A percentile compares a stretch with the other conserved stretches of the same genome.
These are phyloP conservation scores for Sanghuangporus baumii DNA, from an alignment of 1,284 basidiomycete species.

Conservation along the genomic window DNA sequence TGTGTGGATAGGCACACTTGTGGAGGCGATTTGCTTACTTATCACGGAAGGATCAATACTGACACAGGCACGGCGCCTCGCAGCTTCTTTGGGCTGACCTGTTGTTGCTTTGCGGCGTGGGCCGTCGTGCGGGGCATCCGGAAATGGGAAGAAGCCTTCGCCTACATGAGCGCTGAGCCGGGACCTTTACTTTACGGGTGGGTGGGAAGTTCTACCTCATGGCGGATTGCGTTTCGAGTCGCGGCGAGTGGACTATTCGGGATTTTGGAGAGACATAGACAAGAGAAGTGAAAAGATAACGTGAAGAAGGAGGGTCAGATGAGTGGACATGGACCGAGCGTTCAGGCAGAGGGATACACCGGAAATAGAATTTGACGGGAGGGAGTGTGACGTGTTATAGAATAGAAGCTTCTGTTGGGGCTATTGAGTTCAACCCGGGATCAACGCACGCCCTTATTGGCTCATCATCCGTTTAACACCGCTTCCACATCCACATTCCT, in stretches of 20 bases:
- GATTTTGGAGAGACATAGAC: neutral
- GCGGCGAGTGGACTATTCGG: neutral
- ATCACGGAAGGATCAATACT: neutral
- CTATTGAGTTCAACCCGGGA: conserved; percentile 15
- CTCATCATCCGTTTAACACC: neutral
- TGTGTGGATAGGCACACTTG: no score
- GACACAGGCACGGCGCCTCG: neutral
- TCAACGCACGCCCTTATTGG: conserved; percentile 8
- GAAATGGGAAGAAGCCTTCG: neutral
- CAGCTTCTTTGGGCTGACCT: neutral
- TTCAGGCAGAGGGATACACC: neutral
- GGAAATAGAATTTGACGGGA: neutral
- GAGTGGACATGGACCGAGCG: neutral
- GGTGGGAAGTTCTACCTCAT: neutral
- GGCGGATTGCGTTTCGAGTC: neutral
- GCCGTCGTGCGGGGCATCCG: neutral
- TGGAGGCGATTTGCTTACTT: no score
- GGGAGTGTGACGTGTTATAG: neutral
- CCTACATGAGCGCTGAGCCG: neutral
- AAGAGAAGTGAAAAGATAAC: neutral
- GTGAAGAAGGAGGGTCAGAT: neutral
- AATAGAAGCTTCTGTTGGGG: conserved; percentile 5
- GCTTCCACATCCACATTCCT: neutral
- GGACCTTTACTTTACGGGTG: neutral
- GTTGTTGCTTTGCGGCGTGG: neutral